Conservation (phyloP, 2,329 filamentous ascomycete species). For the Colletotrichum somersetense region DNA sequence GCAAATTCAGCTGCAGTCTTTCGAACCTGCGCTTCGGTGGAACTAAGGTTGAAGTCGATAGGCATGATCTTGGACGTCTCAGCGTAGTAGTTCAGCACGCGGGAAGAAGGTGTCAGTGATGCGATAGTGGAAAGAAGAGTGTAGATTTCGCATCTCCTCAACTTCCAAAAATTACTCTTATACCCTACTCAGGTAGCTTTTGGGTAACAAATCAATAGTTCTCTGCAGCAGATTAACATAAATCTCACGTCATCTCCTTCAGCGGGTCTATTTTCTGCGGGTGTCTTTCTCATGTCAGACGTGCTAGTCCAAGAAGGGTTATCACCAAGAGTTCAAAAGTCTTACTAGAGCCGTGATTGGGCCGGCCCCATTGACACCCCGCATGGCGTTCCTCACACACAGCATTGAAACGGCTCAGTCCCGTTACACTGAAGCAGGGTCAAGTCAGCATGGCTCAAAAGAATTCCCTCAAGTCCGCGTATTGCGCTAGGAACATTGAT, state of each 20-base stretch:
- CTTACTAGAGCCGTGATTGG: background rate
- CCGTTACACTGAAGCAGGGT: background rate
- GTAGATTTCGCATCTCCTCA: background rate
- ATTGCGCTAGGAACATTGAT: too few species aligned
- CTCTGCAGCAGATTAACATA: background rate
- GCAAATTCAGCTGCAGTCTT: background rate
- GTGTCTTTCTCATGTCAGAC: background rate
- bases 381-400: background rate
- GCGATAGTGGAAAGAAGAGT: background rate
- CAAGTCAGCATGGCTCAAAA: too few species aligned
- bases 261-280: background rate
- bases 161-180: background rate
- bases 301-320: background rate
- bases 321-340: background rate
- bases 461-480: background rate
- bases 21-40: background rate
- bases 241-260: background rate
- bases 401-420: background rate
- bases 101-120: background rate
- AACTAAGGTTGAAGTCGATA: conserved; percentile 1
- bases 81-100: background rate
- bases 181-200: background rate
- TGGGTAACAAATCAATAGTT: too few species aligned
- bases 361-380: too few species aligned
- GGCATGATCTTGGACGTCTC: background rate